These are phyloP conservation scores for Tulasnella sp. DNA, from an alignment of 768 basidiomycete species.

Conservation along the genomic window DNA sequence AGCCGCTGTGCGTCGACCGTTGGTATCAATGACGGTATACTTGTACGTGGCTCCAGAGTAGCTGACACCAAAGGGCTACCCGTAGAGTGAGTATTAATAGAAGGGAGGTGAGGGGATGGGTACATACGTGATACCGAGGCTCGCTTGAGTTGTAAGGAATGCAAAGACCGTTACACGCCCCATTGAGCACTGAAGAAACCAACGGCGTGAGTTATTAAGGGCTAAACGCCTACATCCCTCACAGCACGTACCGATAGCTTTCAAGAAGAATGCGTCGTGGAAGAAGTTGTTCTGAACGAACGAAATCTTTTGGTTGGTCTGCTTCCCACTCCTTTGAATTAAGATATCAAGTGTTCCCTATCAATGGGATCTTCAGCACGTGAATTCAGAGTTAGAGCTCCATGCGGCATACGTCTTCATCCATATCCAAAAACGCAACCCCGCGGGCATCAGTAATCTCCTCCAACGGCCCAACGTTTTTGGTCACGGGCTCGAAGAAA, in stretches of 20 bases:
- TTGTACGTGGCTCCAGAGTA: constrained; percentile 95
- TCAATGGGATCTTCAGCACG: neutral
- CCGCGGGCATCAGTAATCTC: constrained; percentile 66
- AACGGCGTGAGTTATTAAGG: neutral
- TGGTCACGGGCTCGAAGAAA: constrained; percentile 47
- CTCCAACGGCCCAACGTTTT: constrained; percentile 48
- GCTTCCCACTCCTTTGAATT: constrained; percentile 67
- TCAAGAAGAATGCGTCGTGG: constrained; percentile 97
- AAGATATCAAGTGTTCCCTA: constrained; percentile 90
- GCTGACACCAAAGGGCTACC: constrained; percentile 83
- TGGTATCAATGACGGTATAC: constrained; percentile 89
- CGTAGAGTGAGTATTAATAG: neutral
- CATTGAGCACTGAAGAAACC: constrained; percentile 60
- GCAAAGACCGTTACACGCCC: constrained; percentile 81
- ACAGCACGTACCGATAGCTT: constrained; percentile 71
- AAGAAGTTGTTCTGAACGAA: constrained; percentile 98
- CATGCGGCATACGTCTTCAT: constrained; percentile 73
- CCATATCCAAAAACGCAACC: constrained; percentile 78
- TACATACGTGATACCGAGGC: constrained; percentile 58
- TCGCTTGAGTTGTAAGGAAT: constrained; percentile 44
- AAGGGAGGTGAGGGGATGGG: neutral
- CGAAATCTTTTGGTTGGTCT: constrained; percentile 31
- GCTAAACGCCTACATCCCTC: neutral
- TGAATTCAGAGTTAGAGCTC: neutral
- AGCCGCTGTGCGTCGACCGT: constrained; percentile 77